Evolutionary conservation across 352 stramenopile species (phyloP).

Genomic region (Globisporangium parvum): DNA sequence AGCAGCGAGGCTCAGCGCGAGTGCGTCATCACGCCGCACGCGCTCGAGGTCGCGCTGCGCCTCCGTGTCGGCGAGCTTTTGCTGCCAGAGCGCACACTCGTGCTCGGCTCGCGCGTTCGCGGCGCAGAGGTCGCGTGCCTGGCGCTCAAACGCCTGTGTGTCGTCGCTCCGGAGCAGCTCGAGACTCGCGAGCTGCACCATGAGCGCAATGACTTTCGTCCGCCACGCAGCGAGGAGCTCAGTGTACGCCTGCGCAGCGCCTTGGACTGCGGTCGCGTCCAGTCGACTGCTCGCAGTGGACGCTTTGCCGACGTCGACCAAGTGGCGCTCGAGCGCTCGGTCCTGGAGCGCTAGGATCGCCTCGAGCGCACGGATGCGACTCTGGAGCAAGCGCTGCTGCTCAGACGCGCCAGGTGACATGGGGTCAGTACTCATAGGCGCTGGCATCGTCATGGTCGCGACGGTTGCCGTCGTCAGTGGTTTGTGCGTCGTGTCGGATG

Average conservation of each 20-base stretch:
- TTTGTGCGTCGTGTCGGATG: neutral
- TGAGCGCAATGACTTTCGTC: slow-evolving; percentile 46
- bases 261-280: slow-evolving; percentile 9
- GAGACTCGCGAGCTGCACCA: slow-evolving; percentile 44
- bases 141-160: slow-evolving; percentile 6
- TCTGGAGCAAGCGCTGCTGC: slow-evolving; percentile 28
- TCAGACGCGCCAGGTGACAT: neutral
- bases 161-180: slow-evolving; percentile 22
- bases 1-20: slow-evolving; percentile 19
- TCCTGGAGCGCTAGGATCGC: slow-evolving; percentile 58
- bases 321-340: slow-evolving; percentile 27
- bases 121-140: slow-evolving; percentile 12
- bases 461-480: neutral
- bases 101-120: slow-evolving; percentile 15
- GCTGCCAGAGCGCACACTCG: slow-evolving; percentile 41
- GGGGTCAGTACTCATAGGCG: neutral
- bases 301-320: slow-evolving; percentile 23
- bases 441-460: neutral
- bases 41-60: slow-evolving; percentile 58
- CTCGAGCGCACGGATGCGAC: slow-evolving; percentile 45
- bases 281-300: neutral
- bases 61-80: slow-evolving; percentile 41
- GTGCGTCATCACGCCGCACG: slow-evolving; percentile 22
- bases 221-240: slow-evolving; percentile 41
- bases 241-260: slow-evolving; percentile 23